Conservation (phyloP, 768 basidiomycete species). For the Suillus bovinus region DNA sequence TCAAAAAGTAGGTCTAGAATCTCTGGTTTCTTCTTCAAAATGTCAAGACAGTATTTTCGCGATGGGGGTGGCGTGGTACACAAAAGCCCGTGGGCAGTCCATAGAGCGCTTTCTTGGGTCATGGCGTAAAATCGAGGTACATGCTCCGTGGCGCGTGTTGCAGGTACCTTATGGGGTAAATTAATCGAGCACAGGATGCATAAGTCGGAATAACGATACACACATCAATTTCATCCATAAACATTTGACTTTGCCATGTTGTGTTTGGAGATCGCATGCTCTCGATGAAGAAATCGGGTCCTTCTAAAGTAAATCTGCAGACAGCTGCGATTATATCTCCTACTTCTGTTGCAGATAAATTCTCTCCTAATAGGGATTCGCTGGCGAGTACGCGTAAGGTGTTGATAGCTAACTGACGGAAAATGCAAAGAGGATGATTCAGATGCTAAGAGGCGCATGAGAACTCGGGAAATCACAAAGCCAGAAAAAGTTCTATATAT, state of each 20-base stretch:
- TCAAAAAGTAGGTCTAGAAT: constrained; percentile 25
- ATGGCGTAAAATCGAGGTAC: constrained; percentile 31
- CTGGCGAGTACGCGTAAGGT: constrained; percentile 21
- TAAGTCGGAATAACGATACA: background rate
- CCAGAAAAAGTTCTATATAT: background rate
- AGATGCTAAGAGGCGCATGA: constrained; percentile 17
- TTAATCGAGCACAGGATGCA: background rate
- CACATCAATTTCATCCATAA: constrained; percentile 6
- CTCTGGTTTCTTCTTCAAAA: constrained; percentile 21
- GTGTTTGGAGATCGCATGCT: constrained; percentile 19
- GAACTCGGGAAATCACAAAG: background rate
- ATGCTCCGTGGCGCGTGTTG: constrained; percentile 20
- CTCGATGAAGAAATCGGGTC: constrained; percentile 23
- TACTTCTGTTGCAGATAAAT: constrained; percentile 16
- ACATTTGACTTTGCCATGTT: constrained; percentile 11
- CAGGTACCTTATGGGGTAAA: constrained; percentile 13
- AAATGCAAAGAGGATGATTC: constrained; percentile 23
- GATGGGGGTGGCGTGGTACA: constrained; percentile 13
- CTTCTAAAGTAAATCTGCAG: constrained; percentile 26
- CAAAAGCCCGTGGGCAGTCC: constrained; percentile 17
- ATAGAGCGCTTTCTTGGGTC: constrained; percentile 18
- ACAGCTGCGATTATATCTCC: constrained; percentile 27
- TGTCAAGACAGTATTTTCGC: constrained; percentile 16
- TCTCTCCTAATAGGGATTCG: constrained; percentile 25
- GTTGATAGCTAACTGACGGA: constrained; percentile 22